Percentiles rank a stretch among this genome's conserved stretches.
Conservation (phyloP, 148 eudicot genomes). For the Talinum fruticosum region DNA sequence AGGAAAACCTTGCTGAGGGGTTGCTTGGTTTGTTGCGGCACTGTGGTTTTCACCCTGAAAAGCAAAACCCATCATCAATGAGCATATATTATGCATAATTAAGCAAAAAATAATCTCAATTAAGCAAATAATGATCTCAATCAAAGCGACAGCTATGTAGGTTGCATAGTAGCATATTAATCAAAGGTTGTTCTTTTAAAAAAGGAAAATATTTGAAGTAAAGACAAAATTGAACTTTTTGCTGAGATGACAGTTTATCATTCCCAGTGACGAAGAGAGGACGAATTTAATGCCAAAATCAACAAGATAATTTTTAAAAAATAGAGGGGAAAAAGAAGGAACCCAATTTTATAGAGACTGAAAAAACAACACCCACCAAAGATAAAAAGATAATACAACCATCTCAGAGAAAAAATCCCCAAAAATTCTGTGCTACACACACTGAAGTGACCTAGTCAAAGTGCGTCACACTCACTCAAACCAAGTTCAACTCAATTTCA, state of each 20-base stretch:
- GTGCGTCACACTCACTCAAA: constrained; percentile 30
- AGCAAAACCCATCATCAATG: constrained; percentile 23
- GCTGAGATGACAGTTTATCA: constrained; percentile 36
- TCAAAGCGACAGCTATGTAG: constrained; percentile 13
- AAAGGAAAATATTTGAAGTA: constrained; percentile 23
- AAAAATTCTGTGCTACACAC: constrained; percentile 9
- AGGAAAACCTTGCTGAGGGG: constrained; percentile 29
- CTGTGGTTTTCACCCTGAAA: constrained; percentile 37
- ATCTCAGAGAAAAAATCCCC: not conserved
- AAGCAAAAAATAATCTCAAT: constrained; percentile 19
- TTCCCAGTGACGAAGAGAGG: constrained; percentile 16
- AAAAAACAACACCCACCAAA: constrained; percentile 14
- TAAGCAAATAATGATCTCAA: constrained; percentile 18
- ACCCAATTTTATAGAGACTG: not conserved
- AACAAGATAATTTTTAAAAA: constrained; percentile 13
- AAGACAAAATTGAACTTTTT: constrained; percentile 47
- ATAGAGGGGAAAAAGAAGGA: not conserved
- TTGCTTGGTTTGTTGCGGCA: constrained; percentile 23
- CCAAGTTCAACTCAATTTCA: constrained; percentile 7
- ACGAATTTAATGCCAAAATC: constrained; percentile 31
- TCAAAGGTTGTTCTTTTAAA: constrained; percentile 12
- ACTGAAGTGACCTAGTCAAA: constrained; percentile 32
- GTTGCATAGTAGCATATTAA: constrained; percentile 24
- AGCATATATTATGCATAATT: constrained; percentile 23
- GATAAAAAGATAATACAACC: not conserved